Evolutionary conservation across 2,329 filamentous ascomycete species (phyloP).

Genomic region (Penicillium olsonii): DNA sequence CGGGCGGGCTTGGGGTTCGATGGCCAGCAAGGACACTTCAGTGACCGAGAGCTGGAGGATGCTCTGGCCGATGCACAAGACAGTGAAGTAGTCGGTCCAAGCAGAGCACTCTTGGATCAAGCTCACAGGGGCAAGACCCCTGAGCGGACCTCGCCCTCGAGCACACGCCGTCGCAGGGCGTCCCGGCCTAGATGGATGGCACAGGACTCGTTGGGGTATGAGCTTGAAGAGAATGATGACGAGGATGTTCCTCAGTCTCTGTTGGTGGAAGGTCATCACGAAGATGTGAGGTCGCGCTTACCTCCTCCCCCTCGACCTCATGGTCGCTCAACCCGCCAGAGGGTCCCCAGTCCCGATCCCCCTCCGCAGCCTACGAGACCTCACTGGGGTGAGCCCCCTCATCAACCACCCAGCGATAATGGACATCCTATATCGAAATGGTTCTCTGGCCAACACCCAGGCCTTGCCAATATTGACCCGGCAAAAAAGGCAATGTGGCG

Average conservation of each 20-base stretch:
- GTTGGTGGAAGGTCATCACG: slow-evolving; percentile 56
- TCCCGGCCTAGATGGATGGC: slow-evolving; percentile 35
- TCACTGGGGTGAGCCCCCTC: slow-evolving; percentile 54
- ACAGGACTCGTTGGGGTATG: slow-evolving; percentile 32
- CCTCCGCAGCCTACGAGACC: slow-evolving; percentile 46
- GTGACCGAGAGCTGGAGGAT: slow-evolving; percentile 59
- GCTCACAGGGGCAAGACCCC: slow-evolving; percentile 27
- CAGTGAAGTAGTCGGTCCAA: slow-evolving; percentile 51
- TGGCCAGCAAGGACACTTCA: slow-evolving; percentile 52
- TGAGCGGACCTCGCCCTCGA: slow-evolving; percentile 18
- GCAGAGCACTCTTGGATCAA: slow-evolving; percentile 40
- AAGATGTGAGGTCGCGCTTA: slow-evolving; percentile 41
- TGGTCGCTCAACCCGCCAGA: slow-evolving; percentile 22
- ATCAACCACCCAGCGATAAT: slow-evolving; percentile 37
- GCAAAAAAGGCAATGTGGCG: slow-evolving; percentile 84
- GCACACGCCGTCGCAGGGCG: slow-evolving; percentile 27
- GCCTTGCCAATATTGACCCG: slow-evolving; percentile 53
- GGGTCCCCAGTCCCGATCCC: slow-evolving; percentile 36
- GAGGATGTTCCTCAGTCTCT: slow-evolving; percentile 67
- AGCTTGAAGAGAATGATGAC: slow-evolving; percentile 58
- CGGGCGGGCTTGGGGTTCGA: slow-evolving; percentile 52
- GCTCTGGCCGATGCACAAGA: slow-evolving; percentile 54
- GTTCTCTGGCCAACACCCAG: slow-evolving; percentile 32
- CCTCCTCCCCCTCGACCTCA: slow-evolving; percentile 35
- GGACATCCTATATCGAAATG: slow-evolving; percentile 26